These are phyloP conservation scores for Huntiella abstrusa DNA, from an alignment of 2,329 filamentous ascomycete genomes.

Conservation along the genomic window DNA sequence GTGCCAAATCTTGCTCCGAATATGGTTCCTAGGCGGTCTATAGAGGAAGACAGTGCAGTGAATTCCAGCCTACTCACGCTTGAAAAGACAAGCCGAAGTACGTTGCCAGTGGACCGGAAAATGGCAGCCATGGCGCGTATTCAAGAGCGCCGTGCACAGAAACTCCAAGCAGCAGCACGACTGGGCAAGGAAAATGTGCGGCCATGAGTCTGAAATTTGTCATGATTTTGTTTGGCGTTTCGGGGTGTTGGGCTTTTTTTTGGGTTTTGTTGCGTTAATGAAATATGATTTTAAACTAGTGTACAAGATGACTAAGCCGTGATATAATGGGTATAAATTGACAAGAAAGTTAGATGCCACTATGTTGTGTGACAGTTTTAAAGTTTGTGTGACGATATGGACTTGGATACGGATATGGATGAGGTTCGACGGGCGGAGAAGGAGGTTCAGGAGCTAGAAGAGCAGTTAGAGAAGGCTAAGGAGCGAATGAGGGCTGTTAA, in stretches of 20 bases:
- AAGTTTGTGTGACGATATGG: neutral
- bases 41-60: conserved; percentile 13
- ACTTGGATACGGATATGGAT: neutral
- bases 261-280: too few species aligned
- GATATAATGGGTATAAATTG: too few species aligned
- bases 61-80: conserved; percentile 18
- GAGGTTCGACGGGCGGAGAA: conserved; percentile 3
- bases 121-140: conserved; percentile 36
- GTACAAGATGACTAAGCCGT: too few species aligned
- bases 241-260: neutral
- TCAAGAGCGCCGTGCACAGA: conserved; percentile 33
- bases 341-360: conserved; percentile 10
- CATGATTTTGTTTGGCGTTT: conserved; percentile 3
- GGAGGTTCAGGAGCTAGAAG: conserved; percentile 7
- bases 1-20: too few species aligned
- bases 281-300: too few species aligned
- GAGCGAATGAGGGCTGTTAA: neutral
- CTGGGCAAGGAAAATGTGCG: conserved; percentile 32
- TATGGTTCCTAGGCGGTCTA: neutral
- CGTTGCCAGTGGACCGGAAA: conserved; percentile 29
- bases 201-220: conserved; percentile 15
- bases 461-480: neutral
- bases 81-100: conserved; percentile 23
- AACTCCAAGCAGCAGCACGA: conserved; percentile 20
- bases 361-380: conserved; percentile 1